phyloP scores from a whole-genome alignment of 176 grass and related monocot species.

The Tillandsia leiboldiana region DNA sequence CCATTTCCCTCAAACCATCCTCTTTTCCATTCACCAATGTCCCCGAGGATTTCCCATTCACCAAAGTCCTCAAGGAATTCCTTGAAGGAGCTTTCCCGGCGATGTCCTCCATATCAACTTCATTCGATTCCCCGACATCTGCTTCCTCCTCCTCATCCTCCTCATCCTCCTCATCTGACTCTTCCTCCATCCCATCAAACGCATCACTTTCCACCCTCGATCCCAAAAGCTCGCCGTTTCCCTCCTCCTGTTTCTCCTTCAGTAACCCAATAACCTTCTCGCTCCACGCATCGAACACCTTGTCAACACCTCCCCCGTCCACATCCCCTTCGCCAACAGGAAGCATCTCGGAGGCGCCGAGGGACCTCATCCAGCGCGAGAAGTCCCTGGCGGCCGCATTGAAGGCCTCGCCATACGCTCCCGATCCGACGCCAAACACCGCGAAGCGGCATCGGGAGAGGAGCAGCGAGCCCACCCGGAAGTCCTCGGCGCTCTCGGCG shows the following conservation, averaged over 20 bases:
- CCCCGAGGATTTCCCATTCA: conserved; percentile 25
- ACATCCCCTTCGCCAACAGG: conserved; percentile 67
- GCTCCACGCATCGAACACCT: conserved; percentile 54
- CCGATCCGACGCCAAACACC: conserved; percentile 67
- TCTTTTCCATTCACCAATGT: conserved; percentile 25
- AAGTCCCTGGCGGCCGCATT: conserved; percentile 71
- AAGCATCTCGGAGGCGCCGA: conserved; percentile 59
- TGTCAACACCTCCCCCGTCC: conserved; percentile 50
- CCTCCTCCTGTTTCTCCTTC: conserved; percentile 40
- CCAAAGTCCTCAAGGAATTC: neutral
- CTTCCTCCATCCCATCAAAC: conserved; percentile 23
- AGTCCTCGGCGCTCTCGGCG: conserved; percentile 49
- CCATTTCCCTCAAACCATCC: conserved; percentile 66
- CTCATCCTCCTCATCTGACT: conserved; percentile 12
- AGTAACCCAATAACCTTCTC: conserved; percentile 42
- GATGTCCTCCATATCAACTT: conserved; percentile 91
- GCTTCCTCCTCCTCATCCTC: conserved; percentile 40
- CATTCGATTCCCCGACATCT: conserved; percentile 28
- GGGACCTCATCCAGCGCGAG: conserved; percentile 60
- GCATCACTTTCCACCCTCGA: conserved; percentile 16
- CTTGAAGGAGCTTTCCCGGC: conserved; percentile 58
- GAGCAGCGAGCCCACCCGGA: conserved; percentile 55
- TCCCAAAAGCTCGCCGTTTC: conserved; percentile 7
- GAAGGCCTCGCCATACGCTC: conserved; percentile 50
- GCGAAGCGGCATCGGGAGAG: conserved; percentile 61